Base-by-base conservation (phyloP, 768 basidiomycete genomes). In the Sarcodon aspratus region DNA sequence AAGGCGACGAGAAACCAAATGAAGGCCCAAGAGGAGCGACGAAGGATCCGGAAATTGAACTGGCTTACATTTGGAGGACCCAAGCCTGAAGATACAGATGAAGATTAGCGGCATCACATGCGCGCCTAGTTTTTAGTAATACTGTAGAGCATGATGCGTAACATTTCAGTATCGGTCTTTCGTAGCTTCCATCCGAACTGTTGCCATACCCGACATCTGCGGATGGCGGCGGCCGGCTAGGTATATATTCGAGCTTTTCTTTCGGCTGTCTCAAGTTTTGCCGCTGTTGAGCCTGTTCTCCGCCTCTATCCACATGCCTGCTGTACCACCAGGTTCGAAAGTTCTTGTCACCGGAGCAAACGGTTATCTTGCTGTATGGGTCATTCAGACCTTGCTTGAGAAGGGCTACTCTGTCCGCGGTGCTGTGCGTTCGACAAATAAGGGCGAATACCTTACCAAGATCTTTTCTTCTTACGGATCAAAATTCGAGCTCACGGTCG, bases 1-100 rank as follows among this genome's bases (percentile, higher is more conserved):
- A 95, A 92, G 70, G 36, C 73, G 62, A 90, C 88, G n/a, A 76
- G 88, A 44, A 92, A 92, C 66, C 88, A 95, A 63, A 21, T 84
- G 54, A 97, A 97, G 66, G 89, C 77, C 6, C 82, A 79, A 64
- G 92, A 93, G 63, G 94, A 93, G 64, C 74, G 94, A 52, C 74
- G 88, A 61, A 73, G 82, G 59, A 60, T 80, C 59, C 75, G 90
- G 58, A 90, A 91, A 69, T 61, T 93, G 51, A 69, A 76, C 49
- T 95, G 92, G 92, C 69, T 95, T 51, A 80, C 73, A 31, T 76
- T 76, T 59, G 92, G 92, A 47, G 92, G 92, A 3, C 75, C 79
- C 42, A 84, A 80, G 57, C 86, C 86, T 50, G 86, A 89, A 61
- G 86, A 90, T 54, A 90, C 82, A 9, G 86, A 90, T 54, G 61